Percentiles rank a stretch among this genome's conserved stretches.
Conservation (phyloP, 1,139 yeast species). For the Candida sojae region DNA sequence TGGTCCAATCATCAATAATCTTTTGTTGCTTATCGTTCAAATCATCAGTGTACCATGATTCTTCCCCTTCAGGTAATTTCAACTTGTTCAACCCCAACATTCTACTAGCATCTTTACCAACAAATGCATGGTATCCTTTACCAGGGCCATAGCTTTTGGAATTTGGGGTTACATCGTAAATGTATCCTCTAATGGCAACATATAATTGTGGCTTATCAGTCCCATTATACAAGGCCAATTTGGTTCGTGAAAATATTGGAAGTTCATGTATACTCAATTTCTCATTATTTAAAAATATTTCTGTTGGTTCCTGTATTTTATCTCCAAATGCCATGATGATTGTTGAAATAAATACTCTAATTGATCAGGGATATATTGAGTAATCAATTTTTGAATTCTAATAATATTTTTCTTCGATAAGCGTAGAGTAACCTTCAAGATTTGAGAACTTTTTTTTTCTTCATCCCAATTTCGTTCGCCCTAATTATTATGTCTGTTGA, state of each 20-base stretch:
- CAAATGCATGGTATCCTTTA: conserved; percentile 67
- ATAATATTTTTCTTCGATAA: no score
- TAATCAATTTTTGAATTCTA: no score
- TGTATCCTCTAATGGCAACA: conserved; percentile 72
- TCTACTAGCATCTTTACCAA: conserved; percentile 77
- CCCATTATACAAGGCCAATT: conserved; percentile 39
- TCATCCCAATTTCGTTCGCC: no score
- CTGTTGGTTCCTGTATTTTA: conserved; percentile 17
- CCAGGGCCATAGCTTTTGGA: conserved; percentile 73
- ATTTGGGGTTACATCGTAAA: conserved; percentile 76
- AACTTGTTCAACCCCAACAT: conserved; percentile 55
- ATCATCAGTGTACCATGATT: conserved; percentile 49
- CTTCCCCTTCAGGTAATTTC: conserved; percentile 17
- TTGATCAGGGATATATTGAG: neutral
- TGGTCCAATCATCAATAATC: conserved; percentile 59
- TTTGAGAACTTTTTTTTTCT: no score
- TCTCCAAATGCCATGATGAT: conserved; percentile 9
- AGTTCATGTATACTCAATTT: conserved; percentile 24
- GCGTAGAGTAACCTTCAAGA: no score
- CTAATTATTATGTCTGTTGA: no score
- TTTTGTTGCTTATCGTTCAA: conserved; percentile 51
- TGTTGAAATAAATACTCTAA: neutral
- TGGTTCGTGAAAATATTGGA: conserved; percentile 36
- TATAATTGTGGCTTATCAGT: conserved; percentile 43
- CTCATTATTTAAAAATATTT: conserved; percentile 24